A percentile compares a stretch with the other conserved stretches of the same genome.
These are phyloP conservation scores for Seiridium cupressi DNA, from an alignment of 2,329 filamentous ascomycete species.

Conservation along the genomic window DNA sequence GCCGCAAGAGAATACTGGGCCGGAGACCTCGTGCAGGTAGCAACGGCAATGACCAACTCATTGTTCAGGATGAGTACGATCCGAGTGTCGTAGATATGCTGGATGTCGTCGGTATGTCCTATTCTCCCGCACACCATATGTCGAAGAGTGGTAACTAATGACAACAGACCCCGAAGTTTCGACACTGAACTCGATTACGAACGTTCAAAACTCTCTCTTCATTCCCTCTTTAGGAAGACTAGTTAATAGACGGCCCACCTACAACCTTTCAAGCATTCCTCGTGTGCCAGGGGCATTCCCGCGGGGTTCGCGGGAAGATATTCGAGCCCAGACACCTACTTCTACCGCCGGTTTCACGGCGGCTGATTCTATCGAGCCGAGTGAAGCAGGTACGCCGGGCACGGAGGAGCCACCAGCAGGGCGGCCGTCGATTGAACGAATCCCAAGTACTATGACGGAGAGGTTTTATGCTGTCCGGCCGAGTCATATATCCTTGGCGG, in stretches of 20 bases:
- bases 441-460: slow-evolving; percentile 60
- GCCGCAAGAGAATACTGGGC: not conserved
- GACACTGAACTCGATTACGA: slow-evolving; percentile 79
- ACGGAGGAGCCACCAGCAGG: slow-evolving; percentile 13
- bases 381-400: slow-evolving; percentile 18
- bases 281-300: slow-evolving; percentile 11
- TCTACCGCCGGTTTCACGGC: not conserved
- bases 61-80: slow-evolving; percentile 48
- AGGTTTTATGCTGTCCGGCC: slow-evolving; percentile 78
- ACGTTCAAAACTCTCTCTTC: slow-evolving; percentile 88
- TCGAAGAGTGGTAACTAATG: not conserved
- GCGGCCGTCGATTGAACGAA: slow-evolving; percentile 30
- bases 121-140: not conserved
- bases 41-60: not conserved
- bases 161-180: slow-evolving; percentile 75
- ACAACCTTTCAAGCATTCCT: slow-evolving; percentile 60
- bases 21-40: not conserved
- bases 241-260: slow-evolving; percentile 76
- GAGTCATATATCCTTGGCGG: slow-evolving; percentile 67
- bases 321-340: not conserved
- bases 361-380: not conserved
- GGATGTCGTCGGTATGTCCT: slow-evolving; percentile 62
- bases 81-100: slow-evolving; percentile 64
- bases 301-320: not conserved
- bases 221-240: slow-evolving; percentile 75